These are phyloP conservation scores for Penicillium sp. DNA, from an alignment of 2,329 filamentous ascomycete genomes.

Conservation along the genomic window DNA sequence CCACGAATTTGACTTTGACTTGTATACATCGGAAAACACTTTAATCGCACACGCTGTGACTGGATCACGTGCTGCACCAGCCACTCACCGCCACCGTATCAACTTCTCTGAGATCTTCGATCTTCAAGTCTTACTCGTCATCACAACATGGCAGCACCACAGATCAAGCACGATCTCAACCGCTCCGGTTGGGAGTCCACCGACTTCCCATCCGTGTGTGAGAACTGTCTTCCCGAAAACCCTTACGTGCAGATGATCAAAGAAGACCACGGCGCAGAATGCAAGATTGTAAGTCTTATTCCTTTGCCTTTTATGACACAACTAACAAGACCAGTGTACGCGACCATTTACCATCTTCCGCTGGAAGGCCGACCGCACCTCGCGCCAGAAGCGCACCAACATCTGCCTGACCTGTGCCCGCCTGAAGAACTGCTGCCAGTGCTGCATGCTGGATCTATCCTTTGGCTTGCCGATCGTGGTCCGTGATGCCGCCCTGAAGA, in stretches of 20 bases:
- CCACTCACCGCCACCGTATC: constrained; percentile 12
- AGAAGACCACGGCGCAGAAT: constrained; percentile 86
- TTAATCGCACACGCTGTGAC: background rate
- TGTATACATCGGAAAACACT: background rate
- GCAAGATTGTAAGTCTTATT: constrained; percentile 53
- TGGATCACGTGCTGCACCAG: constrained; percentile 4
- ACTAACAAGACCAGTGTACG: constrained; percentile 56
- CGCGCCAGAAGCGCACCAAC: constrained; percentile 86
- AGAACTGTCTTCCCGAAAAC: constrained; percentile 91
- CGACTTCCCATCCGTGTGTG: constrained; percentile 54
- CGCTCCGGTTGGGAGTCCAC: constrained; percentile 88
- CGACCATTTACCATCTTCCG: constrained; percentile 92
- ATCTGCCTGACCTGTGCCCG: constrained; percentile 96
- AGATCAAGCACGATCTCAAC: constrained; percentile 95
- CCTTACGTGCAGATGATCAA: constrained; percentile 99
- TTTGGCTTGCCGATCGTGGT: constrained; percentile 94
- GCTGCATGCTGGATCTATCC: constrained; percentile 95
- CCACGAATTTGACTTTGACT: background rate
- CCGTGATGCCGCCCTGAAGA: constrained; percentile 92
- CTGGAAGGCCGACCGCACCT: constrained; percentile 88
- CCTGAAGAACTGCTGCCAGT: constrained; percentile 97
- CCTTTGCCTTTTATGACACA: background rate
- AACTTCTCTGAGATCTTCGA: constrained; percentile 2
- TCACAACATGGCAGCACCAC: constrained; percentile 58
- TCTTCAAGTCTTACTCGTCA: background rate